Base-by-base conservation (phyloP, 208 protist genomes). In the Acanthamoeba rhysodes region DNA sequence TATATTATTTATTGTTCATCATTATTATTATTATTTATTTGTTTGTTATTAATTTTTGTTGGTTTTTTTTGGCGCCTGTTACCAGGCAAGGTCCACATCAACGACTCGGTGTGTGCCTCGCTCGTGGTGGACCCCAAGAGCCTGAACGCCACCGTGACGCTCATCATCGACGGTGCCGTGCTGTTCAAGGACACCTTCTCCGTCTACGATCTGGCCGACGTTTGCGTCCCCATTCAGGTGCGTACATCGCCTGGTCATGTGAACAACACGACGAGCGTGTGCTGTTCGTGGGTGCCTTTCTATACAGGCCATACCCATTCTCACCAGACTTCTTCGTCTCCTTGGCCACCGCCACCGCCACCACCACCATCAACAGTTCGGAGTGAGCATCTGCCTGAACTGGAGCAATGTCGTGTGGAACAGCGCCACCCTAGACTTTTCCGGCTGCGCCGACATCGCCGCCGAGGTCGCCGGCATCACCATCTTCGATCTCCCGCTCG, bases 361-460 rank as follows among this genome's bases (percentile, higher is more conserved):
- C n/a, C n/a, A n/a, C n/a, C n/a, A 8, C 1, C 6, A 7, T 9
- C 27, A 22, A 53, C 41, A 84, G 74, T 84, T 84, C 27, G 74
- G 41, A 22, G 74, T 84, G 74, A 84, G 74, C 74, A 16, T 84
- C 37, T 84, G 74, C 45, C 74, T 84, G 41, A 37, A 84, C 41
- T 84, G 74, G 74, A 84, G 14, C 74, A 84, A 84, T 41, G 74
- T 84, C 24, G 12, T 18, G 27, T 84, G 74, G 74, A 84, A 55
- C 45, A 55, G 41, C 74, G 5, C 74, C 22, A 84, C 34, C 18
- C 27, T 57, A 41, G 16, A 84, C 37, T 41, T 84, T 18, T 53
- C 74, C 24, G 74, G 74, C 74, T 84, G 74, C 74, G 74, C 74
- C 41, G 74, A 84, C 74, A 45, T 84, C 41, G 74, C 74, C 10